Conservation (phyloP, 441 rosid genomes). For the Hypseocharis bilobata region DNA sequence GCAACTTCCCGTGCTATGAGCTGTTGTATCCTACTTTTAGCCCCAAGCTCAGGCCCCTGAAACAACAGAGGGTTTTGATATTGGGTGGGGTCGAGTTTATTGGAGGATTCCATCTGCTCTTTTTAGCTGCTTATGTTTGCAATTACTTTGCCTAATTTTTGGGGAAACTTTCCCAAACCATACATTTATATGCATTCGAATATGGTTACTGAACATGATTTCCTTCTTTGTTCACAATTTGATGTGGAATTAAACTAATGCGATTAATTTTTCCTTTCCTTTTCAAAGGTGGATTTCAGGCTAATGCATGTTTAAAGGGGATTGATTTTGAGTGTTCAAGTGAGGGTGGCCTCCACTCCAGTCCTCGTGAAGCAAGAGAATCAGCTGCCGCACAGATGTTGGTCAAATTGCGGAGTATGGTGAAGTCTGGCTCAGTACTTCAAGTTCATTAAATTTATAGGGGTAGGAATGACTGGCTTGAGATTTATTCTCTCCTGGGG, state of each 20-base stretch:
- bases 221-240: no score
- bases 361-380: constrained; percentile 51
- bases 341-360: constrained; percentile 28
- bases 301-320: constrained; percentile 42
- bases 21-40: no score
- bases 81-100: neutral
- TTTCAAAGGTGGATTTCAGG: constrained; percentile 46
- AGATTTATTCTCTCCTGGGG: no score
- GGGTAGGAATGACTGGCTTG: no score
- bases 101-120: neutral
- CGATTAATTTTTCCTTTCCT: constrained; percentile 3
- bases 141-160: neutral
- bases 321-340: constrained; percentile 27
- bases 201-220: neutral
- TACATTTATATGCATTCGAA: neutral
- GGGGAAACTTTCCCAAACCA: neutral
- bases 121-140: neutral
- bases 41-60: neutral
- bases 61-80: neutral
- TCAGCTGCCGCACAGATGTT: constrained; percentile 46
- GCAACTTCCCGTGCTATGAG: no score
- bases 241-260: constrained; percentile 14
- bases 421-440: constrained; percentile 6
- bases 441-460: neutral
- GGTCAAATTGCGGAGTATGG: constrained; percentile 20